phyloP scores from a whole-genome alignment of 352 stramenopile genomes.

The Pythium angustatum region DNA sequence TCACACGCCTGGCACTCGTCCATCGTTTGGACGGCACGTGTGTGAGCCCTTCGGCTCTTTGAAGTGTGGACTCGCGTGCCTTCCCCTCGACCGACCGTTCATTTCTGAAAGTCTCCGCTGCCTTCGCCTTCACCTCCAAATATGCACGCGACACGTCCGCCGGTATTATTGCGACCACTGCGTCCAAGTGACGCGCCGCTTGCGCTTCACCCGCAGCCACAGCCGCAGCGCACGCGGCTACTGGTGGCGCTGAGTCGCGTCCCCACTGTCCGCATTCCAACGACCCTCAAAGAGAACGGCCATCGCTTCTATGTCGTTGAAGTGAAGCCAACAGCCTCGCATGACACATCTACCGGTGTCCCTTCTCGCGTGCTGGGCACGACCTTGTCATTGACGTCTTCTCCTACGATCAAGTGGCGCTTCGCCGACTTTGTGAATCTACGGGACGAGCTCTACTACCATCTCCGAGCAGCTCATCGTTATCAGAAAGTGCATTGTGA shows the following conservation, averaged over 20 bases:
- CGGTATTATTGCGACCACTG: not conserved
- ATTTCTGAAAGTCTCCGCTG: not conserved
- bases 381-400: not conserved
- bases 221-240: conserved; percentile 5
- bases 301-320: conserved; percentile 16
- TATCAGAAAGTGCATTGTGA: conserved; percentile 4
- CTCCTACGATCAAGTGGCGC: not conserved
- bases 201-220: not conserved
- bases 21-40: too few relatives aligned
- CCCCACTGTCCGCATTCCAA: conserved; percentile 1
- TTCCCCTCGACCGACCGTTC: too few relatives aligned
- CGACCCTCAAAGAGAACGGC: conserved; percentile 4
- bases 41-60: too few relatives aligned
- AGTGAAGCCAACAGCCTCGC: too few relatives aligned
- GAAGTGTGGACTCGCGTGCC: too few relatives aligned
- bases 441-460: conserved; percentile 10
- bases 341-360: too few relatives aligned
- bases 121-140: too few relatives aligned
- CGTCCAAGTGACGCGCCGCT: not conserved
- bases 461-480: conserved; percentile 7
- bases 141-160: not conserved
- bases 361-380: not conserved
- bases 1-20: too few relatives aligned
- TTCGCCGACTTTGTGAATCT: conserved; percentile 17
- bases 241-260: conserved; percentile 8